phyloP scores from a whole-genome alignment of 1,284 basidiomycete species.

The Fomes fomentarius region DNA sequence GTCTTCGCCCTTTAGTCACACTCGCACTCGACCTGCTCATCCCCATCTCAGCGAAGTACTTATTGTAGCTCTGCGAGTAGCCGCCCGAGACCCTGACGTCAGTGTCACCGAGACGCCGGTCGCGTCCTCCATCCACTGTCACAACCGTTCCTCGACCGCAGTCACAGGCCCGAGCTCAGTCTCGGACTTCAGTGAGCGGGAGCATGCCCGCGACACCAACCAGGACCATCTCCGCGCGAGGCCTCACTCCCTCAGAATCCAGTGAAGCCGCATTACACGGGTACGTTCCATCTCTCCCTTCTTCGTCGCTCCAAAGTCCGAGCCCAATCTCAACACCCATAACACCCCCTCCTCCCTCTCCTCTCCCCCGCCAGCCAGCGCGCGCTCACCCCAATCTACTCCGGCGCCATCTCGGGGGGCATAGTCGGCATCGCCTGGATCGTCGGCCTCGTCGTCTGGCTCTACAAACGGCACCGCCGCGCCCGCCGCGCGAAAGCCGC shows the following conservation, averaged over 20 bases:
- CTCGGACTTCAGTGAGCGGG: neutral
- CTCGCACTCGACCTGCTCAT: no score
- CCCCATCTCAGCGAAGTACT: no score
- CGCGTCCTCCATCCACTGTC: no score
- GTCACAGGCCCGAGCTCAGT: no score
- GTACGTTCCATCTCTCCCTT: constrained; percentile 27
- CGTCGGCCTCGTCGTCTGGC: constrained; percentile 38
- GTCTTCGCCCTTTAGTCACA: no score
- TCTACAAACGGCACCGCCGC: constrained; percentile 38
- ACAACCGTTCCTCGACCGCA: no score
- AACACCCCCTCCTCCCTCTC: neutral
- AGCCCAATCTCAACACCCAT: neutral
- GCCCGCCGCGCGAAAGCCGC: constrained; percentile 32
- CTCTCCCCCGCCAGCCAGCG: constrained; percentile 54
- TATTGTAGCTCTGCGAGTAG: no score
- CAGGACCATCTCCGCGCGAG: constrained; percentile 10
- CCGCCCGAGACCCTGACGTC: no score
- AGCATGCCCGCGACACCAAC: constrained; percentile 16
- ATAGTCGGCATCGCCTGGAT: constrained; percentile 55
- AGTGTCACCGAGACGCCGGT: no score
- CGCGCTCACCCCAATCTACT: constrained; percentile 63
- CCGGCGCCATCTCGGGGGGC: constrained; percentile 61
- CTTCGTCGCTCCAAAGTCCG: no score
- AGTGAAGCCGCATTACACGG: constrained; percentile 37
- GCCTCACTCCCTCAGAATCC: constrained; percentile 24